Base-by-base conservation (phyloP, 345 rosid genomes). In the Eucalyptus urophylla region DNA sequence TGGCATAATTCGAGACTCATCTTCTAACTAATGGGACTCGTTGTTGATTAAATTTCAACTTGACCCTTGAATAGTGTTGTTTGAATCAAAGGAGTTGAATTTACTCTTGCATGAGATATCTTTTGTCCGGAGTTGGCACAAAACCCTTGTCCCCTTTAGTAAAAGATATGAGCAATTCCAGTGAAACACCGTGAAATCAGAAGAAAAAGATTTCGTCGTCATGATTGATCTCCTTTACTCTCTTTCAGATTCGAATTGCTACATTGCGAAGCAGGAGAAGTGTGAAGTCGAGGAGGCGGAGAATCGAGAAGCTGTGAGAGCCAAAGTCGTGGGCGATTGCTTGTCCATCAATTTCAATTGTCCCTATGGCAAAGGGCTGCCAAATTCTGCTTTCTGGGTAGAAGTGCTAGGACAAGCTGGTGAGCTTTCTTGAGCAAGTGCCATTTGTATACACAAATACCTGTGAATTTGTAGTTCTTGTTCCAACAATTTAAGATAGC, bases 1-100 rank as follows among this genome's bases (percentile, higher is more conserved):
- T 0, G 24, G 56, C 56, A 53, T 53, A 17, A 4, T 19, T 53
- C 0, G 22, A 53, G 22, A 19, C 1, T 0, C 2, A 1, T 53
- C 56, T 53, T 53, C 7, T 53, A 53, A 53, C 24, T 53, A 3
- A 53, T 17, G 0, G 24, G 4, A 4, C 24, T 53, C 4, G 0
- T 7, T 53, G 56, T 53, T 17, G 56, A 53, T 53, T 53, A 53
- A 53, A 53, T 53, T 53, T 53, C 0, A 53, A 53, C 1, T 53
- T 0, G 24, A 4, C 56, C 56, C 56, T 17, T 53, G 43, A 40
- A 40, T 33, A 51, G 56, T 51, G 56, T 51, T 51, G 56, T 51
- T 51, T 17, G 56, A 51, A 51, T 51, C 56, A 51, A 17, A 51
- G 56, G 3, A 51, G 56, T 51, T 51, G 56, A 53, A 53, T 17